Percentiles rank a stretch among this genome's conserved stretches.
These are phyloP conservation scores for Leonotis leonurus DNA, from an alignment of 257 asterid genomes.

Conservation along the genomic window DNA sequence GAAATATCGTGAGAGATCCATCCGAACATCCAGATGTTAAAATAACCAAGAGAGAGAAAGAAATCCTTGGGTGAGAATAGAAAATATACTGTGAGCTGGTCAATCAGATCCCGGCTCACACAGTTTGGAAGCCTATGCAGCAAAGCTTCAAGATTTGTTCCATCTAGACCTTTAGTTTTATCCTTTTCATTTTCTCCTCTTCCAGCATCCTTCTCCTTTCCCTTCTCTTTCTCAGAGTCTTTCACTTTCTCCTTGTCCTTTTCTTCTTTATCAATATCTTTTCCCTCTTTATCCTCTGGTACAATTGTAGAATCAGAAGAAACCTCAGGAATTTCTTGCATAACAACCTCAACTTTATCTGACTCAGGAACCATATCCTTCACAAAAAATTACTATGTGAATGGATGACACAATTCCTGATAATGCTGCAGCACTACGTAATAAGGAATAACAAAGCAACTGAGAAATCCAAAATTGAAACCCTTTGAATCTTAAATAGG, in stretches of 20 bases:
- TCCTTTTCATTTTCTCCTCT: slow-evolving; percentile 85
- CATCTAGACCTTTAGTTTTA: slow-evolving; percentile 82
- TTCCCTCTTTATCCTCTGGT: slow-evolving; percentile 52
- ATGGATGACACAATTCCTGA: not conserved
- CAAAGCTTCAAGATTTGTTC: slow-evolving; percentile 79
- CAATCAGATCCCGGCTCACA: slow-evolving; percentile 98
- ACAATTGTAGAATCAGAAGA: slow-evolving; percentile 50
- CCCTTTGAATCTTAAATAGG: slow-evolving; percentile 1
- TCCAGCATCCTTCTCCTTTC: slow-evolving; percentile 80
- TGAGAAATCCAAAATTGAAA: slow-evolving; percentile 4
- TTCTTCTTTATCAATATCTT: slow-evolving; percentile 66
- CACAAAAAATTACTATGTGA: slow-evolving; percentile 21
- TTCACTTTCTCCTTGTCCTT: slow-evolving; percentile 61
- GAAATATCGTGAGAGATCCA: slow-evolving; percentile 14
- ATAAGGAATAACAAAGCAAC: slow-evolving; percentile 6
- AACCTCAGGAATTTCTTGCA: slow-evolving; percentile 51
- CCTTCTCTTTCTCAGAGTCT: slow-evolving; percentile 46
- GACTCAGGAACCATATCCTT: slow-evolving; percentile 69
- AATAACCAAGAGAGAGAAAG: slow-evolving; percentile 1
- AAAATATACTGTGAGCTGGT: slow-evolving; percentile 78
- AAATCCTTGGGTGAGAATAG: slow-evolving; percentile 18
- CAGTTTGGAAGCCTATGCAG: slow-evolving; percentile 92
- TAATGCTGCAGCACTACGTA: slow-evolving; percentile 8
- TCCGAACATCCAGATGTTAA: slow-evolving; percentile 14
- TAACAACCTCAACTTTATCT: slow-evolving; percentile 43